These are phyloP conservation scores for Tricholoma flavovirens DNA, from an alignment of 768 basidiomycete species.

Conservation along the genomic window DNA sequence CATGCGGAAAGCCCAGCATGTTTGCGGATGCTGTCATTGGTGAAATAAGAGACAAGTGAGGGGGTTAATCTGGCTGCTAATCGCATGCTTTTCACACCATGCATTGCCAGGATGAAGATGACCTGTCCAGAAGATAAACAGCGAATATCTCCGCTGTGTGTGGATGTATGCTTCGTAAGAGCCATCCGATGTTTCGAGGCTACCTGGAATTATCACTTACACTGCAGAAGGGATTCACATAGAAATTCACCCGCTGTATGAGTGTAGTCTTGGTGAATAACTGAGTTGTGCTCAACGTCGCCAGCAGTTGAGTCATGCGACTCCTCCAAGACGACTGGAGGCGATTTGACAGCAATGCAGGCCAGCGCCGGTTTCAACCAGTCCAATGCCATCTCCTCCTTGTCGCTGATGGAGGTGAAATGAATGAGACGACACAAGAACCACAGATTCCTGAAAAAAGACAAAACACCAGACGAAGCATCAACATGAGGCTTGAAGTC, in stretches of 20 bases:
- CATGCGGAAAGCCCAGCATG: slow-evolving; percentile 61
- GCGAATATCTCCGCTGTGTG: slow-evolving; percentile 63
- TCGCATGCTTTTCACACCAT: slow-evolving; percentile 85
- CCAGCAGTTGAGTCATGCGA: slow-evolving; percentile 78
- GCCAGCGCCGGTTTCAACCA: slow-evolving; percentile 75
- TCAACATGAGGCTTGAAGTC: slow-evolving; percentile 58
- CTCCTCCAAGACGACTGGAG: slow-evolving; percentile 75
- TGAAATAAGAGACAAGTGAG: slow-evolving; percentile 80
- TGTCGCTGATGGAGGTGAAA: slow-evolving; percentile 54
- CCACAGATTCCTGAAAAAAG: slow-evolving; percentile 91
- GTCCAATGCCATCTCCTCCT: slow-evolving; percentile 60
- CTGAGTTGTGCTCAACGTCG: slow-evolving; percentile 89
- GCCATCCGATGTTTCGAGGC: slow-evolving; percentile 59
- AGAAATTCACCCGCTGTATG: slow-evolving; percentile 47
- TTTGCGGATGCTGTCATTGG: slow-evolving; percentile 78
- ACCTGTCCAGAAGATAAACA: slow-evolving; percentile 76
- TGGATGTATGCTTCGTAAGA: slow-evolving; percentile 60
- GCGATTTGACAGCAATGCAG: slow-evolving; percentile 83
- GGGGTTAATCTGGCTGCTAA: slow-evolving; percentile 76
- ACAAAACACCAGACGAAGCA: slow-evolving; percentile 54
- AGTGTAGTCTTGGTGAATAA: slow-evolving; percentile 81
- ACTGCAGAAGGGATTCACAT: neutral
- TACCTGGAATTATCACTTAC: slow-evolving; percentile 41
- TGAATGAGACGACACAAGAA: slow-evolving; percentile 85
- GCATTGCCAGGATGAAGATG: slow-evolving; percentile 79